Evolutionary conservation across 805 yeast genomes (phyloP), one percentile per base, ranked within the genome.

Genomic region (Hanseniaspora taiwanica): DNA sequence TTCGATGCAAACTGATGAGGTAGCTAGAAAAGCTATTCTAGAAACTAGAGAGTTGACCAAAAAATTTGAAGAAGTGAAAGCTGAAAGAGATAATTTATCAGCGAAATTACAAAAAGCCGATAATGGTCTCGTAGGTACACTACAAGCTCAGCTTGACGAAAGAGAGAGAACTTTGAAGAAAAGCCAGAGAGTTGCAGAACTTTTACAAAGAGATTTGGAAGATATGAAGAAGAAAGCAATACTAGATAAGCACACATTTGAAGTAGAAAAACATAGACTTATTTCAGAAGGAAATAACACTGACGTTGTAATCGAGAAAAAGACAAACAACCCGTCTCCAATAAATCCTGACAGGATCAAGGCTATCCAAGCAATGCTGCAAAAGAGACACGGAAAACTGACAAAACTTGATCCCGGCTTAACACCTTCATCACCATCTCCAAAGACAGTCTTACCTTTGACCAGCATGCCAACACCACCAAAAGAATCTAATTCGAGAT

Each of bases 1-100:
- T 34, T 71, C 89, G 8, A 70, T 87, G 60, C 78, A 78, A 49
- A 84, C 96, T 0, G 97, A 91, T 58, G 94, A 85, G 43, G 81
- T 80, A 56, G 95, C 94, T 12, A 67, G 81, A 40, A 70, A 81
- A 40, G 93, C 96, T 43, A 71, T 65, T 3, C 17, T 54, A 14
- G 87, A 81, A 42, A 72, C 77, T 8, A 70, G 74, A 44, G 76
- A 71, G 13, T 68, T 77, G 32, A 64, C 68, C 4, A 64, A 64
- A 42, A 65, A 63, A 32, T 71, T 78, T 2, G 79, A 75, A 37
- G 62, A 59, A 43, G 40, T 50, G 17, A 48, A 50, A 36, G 64
- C 62, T 2, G 85, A 78, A 51, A 67, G 81, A 39, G 85, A 81
- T 47, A 76, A 72, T 25, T 65, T 84, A 64, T 71, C 75, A 24